These are phyloP conservation scores for Carex cristatella DNA, from an alignment of 176 grass and related monocot species.

Conservation along the genomic window DNA sequence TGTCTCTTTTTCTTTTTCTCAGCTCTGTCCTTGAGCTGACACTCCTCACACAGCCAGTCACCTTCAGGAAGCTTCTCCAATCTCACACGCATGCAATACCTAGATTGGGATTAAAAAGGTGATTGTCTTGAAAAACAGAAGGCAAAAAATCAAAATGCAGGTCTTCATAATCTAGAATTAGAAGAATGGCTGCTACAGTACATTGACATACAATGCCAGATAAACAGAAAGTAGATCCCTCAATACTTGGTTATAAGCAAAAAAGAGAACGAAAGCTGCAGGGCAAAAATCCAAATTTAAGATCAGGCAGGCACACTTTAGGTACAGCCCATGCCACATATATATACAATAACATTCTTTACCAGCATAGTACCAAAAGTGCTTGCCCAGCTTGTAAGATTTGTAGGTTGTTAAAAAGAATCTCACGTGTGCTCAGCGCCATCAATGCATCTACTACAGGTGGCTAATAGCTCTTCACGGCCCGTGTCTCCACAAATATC, in stretches of 20 bases:
- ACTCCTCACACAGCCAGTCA: conserved; percentile 98
- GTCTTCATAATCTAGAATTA: not conserved
- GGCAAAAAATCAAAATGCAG: not conserved
- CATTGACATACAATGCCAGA: not conserved
- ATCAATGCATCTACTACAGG: conserved; percentile 88
- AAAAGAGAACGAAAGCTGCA: not conserved
- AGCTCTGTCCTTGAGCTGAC: conserved; percentile 47
- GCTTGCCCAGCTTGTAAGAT: conserved; percentile 7
- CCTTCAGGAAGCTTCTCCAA: conserved; percentile 82
- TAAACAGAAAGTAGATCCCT: not conserved
- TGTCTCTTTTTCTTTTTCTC: conserved; percentile 32
- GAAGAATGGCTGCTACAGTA: not conserved
- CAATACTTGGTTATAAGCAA: not conserved
- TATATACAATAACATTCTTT: not conserved
- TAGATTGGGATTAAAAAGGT: conserved; percentile 11
- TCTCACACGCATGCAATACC: conserved; percentile 95
- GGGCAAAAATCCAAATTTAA: not conserved
- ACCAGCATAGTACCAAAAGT: conserved; percentile 19
- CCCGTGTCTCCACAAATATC: conserved; percentile 99
- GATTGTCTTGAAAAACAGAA: not conserved
- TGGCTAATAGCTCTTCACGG: conserved; percentile 79
- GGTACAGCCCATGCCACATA: not conserved
- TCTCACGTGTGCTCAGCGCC: conserved; percentile 95
- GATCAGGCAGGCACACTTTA: conserved; percentile 2
- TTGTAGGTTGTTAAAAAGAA: conserved; percentile 11